phyloP scores from a whole-genome alignment of 202 grass and related monocot species.

The Musa balbisiana region DNA sequence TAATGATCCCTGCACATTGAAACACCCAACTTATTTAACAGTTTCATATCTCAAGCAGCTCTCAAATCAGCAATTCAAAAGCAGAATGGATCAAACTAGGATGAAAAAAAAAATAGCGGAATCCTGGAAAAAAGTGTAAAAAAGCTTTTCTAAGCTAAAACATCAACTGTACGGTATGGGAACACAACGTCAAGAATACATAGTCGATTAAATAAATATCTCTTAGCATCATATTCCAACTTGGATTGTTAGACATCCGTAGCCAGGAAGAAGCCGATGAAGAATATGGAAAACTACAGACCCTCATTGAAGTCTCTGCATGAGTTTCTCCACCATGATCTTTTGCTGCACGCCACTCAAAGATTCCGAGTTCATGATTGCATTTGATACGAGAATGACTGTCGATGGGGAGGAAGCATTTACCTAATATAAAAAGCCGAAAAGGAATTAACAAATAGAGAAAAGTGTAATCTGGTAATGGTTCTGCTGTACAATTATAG shows the following conservation, averaged over 20 bases:
- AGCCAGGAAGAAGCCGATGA: not conserved
- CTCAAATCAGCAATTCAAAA: not conserved
- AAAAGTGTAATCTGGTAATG: not conserved
- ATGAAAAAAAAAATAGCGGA: not conserved
- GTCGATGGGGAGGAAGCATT: constrained; percentile 55
- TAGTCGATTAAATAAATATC: not conserved
- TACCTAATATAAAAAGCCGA: constrained; percentile 32
- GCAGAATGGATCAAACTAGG: not conserved
- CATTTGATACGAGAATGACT: constrained; percentile 52
- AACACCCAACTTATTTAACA: not conserved
- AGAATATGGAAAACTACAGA: not conserved
- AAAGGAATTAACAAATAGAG: not conserved
- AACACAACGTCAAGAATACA: not conserved
- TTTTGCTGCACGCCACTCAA: constrained; percentile 66
- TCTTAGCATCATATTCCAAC: not conserved
- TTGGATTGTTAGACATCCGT: no score
- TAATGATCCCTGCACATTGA: not conserved
- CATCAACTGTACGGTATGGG: no score
- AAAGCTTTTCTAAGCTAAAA: no score
- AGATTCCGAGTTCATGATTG: constrained; percentile 64
- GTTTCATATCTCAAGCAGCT: not conserved
- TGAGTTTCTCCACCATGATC: constrained; percentile 74
- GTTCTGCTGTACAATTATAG: not conserved
- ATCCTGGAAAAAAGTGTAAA: not conserved
- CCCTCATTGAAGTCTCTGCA: constrained; percentile 54